Evolutionary conservation across 2,329 filamentous ascomycete genomes (phyloP).

Genomic region (Verticillium klebahnii): DNA sequence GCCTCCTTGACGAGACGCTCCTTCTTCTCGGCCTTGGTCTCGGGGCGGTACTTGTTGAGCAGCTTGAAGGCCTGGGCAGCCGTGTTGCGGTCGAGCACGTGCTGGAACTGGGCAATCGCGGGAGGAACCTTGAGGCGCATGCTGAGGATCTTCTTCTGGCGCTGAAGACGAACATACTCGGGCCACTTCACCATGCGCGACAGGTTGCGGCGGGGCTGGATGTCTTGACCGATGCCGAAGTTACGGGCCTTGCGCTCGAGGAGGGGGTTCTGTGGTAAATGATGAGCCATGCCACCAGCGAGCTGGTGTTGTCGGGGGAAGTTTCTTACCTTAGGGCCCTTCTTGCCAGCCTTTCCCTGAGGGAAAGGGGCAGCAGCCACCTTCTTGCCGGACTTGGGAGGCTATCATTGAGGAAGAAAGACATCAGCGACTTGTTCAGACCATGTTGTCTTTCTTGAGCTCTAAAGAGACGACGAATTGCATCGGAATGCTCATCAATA

Average conservation of each 20-base stretch:
- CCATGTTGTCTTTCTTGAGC: slow-evolving; percentile 78
- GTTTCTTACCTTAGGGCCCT: slow-evolving; percentile 84
- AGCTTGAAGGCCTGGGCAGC: slow-evolving; percentile 98
- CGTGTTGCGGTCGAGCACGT: slow-evolving; percentile 93
- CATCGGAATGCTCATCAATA: slow-evolving; percentile 47
- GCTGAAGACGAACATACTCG: slow-evolving; percentile 97
- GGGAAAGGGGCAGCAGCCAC: slow-evolving; percentile 95
- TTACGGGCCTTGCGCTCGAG: slow-evolving; percentile 97
- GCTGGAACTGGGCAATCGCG: slow-evolving; percentile 95
- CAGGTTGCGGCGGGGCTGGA: slow-evolving; percentile 93
- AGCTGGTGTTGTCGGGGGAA: background rate
- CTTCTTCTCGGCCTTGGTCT: slow-evolving; percentile 99
- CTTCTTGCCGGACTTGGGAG: slow-evolving; percentile 98
- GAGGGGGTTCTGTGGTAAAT: slow-evolving; percentile 77
- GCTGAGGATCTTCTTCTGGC: slow-evolving; percentile 91
- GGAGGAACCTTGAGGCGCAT: slow-evolving; percentile 98
- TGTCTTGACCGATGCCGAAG: slow-evolving; percentile 98
- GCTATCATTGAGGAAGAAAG: slow-evolving; percentile 99
- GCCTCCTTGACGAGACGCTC: slow-evolving; percentile 98
- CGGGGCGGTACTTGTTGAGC: slow-evolving; percentile 99
- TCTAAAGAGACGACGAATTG: slow-evolving; percentile 73
- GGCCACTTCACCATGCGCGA: slow-evolving; percentile 99
- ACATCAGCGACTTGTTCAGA: slow-evolving; percentile 86
- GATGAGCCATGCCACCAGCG: slow-evolving; percentile 14
- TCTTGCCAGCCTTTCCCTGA: slow-evolving; percentile 92